Conservation (phyloP, 768 basidiomycete genomes). For the Chlorophyllum brunneum region DNA sequence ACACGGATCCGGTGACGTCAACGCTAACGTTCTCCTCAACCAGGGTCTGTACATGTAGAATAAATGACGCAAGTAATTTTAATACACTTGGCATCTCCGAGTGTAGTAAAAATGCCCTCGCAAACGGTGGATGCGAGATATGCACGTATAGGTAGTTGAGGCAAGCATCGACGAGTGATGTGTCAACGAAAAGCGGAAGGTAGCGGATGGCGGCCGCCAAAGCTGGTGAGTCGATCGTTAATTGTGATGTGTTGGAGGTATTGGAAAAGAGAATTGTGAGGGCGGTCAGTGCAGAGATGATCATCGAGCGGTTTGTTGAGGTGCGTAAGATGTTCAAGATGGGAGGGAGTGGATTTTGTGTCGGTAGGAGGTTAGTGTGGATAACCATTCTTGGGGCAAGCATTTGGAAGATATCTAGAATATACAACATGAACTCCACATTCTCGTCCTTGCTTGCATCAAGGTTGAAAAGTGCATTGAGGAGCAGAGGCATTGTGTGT, state of each 20-base stretch:
- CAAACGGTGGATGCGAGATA: conserved; percentile 69
- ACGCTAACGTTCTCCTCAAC: conserved; percentile 60
- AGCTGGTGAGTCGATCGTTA: conserved; percentile 54
- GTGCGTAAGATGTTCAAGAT: conserved; percentile 51
- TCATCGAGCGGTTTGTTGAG: conserved; percentile 71
- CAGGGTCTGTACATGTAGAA: conserved; percentile 60
- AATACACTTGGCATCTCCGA: conserved; percentile 67
- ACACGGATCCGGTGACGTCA: conserved; percentile 57
- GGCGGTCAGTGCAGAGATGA: conserved; percentile 59
- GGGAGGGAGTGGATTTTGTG: conserved; percentile 50
- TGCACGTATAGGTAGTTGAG: conserved; percentile 75
- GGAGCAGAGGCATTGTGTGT: conserved; percentile 62
- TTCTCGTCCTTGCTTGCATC: conserved; percentile 61
- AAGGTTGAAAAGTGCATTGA: conserved; percentile 62
- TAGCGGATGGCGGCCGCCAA: conserved; percentile 64
- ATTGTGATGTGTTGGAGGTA: conserved; percentile 50
- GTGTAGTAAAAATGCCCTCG: conserved; percentile 72
- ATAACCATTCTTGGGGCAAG: conserved; percentile 45
- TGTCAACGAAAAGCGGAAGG: conserved; percentile 70
- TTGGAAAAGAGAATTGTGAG: conserved; percentile 63
- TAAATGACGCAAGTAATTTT: conserved; percentile 60
- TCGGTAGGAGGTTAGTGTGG: conserved; percentile 26
- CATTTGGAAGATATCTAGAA: conserved; percentile 67
- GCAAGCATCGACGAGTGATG: conserved; percentile 62
- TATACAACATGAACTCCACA: conserved; percentile 66